Percentiles rank a stretch among this genome's conserved stretches.
phyloP scores from a whole-genome alignment of 176 grass and related monocot species.

The Thalia dealbata region DNA sequence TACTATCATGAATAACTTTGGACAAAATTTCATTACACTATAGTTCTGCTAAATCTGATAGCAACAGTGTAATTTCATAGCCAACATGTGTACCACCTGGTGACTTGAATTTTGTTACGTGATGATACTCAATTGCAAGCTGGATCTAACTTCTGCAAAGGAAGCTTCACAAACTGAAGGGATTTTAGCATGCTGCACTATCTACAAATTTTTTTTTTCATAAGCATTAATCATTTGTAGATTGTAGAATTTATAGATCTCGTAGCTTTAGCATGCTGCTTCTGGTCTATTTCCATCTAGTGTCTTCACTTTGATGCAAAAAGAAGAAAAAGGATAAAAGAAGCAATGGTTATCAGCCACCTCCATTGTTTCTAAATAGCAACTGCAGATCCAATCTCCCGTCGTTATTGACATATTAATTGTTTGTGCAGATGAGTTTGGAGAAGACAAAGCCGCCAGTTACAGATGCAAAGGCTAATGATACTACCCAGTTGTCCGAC shows the following conservation, averaged over 20 bases:
- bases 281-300: background rate
- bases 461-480: background rate
- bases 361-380: background rate
- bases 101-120: too few species aligned
- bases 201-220: background rate
- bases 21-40: too few species aligned
- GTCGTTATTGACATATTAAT: background rate
- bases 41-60: too few species aligned
- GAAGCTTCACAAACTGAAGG: background rate
- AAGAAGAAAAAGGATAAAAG: too few species aligned
- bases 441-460: background rate
- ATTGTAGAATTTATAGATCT: background rate
- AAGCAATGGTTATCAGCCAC: background rate
- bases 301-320: too few species aligned
- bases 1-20: too few species aligned
- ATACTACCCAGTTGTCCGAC: background rate
- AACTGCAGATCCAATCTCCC: background rate
- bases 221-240: too few species aligned
- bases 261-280: background rate
- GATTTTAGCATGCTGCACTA: background rate
- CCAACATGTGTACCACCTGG: too few species aligned
- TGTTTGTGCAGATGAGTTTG: background rate
- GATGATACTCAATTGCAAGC: background rate
- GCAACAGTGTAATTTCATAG: too few species aligned
- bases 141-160: background rate